Evolutionary conservation across 2,329 filamentous ascomycete genomes (phyloP), one percentile per base, ranked within the genome.

Genomic region (Aspergillus ustus): DNA sequence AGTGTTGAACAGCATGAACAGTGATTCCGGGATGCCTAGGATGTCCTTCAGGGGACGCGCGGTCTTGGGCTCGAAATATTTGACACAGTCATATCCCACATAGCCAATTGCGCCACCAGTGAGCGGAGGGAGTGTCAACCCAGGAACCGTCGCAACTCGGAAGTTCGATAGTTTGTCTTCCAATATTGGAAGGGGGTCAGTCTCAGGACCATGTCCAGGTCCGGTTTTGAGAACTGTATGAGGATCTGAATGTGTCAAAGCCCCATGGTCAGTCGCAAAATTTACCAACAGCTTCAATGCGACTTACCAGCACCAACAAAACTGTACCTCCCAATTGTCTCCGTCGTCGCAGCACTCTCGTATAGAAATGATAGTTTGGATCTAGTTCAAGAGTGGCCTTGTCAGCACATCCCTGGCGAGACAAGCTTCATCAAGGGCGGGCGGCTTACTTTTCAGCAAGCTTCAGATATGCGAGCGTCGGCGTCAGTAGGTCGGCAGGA

Each of bases 1-100:
- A 45, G 94, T 97, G 75, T 98, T 91, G 77, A 92, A 98, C 15
- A 99, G 84, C 92, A 98, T 98, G 77, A 99, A 98, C 31, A 98
- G 83, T 62, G 92, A 93, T 83, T 99, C 95, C 0, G 95, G 95
- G 46, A 98, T 91, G 63, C 90, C 82, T 22, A 98, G 84, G 31
- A 96, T 85, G 78, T 99, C 95, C 78, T 95, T 90, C 83, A 97
- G 87, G 2, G 92, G 87, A 53, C 93, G 87, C 28, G 89, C 89
- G n/a, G 95, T 98, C 84, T 93, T 96, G 64, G 95, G 95, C 83
- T 99, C 95, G 70, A 99, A 99, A 80, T 98, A 98, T 73, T 90
- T 89, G 71, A 99, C 92, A 77, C 95, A 99, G 76, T 99, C 95
- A 74, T 99, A 99, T 57, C 93, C 93, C 6, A 98, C 92, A 76